Conservation (phyloP, 495 filamentous ascomycete species). For the Rhizodiscina lignyota region DNA sequence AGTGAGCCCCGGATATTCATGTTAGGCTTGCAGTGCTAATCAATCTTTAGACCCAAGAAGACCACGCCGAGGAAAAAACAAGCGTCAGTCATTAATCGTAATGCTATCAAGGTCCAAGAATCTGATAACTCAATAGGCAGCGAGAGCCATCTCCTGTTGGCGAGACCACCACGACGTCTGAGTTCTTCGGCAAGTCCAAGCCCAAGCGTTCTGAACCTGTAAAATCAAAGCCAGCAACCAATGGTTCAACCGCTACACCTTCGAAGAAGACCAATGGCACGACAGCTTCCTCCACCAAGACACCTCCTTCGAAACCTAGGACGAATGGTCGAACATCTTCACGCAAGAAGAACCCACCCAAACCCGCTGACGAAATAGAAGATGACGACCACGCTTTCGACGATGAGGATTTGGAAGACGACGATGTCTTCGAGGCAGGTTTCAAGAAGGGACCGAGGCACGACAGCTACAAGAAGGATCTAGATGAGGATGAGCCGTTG, state of each 20-base stretch:
- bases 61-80: constrained; percentile 18
- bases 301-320: constrained; percentile 1
- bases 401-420: constrained; percentile 17
- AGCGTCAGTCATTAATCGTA: constrained; percentile 2
- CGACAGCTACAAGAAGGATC: constrained; percentile 19
- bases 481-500: constrained; percentile 14
- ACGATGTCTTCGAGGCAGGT: constrained; percentile 19
- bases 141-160: constrained; percentile 10
- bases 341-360: constrained; percentile 7
- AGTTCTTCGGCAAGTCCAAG: constrained; percentile 23
- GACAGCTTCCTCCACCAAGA: constrained; percentile 7
- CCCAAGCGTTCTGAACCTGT: constrained; percentile 21
- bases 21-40: no score
- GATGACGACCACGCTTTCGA: constrained; percentile 2
- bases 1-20: neutral
- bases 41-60: constrained; percentile 16
- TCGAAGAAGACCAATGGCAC: constrained; percentile 8
- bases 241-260: constrained; percentile 8
- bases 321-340: constrained; percentile 3
- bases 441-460: constrained; percentile 9
- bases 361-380: neutral
- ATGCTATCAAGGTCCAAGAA: neutral
- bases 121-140: no score
- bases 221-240: constrained; percentile 13
- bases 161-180: constrained; percentile 19